A percentile compares a stretch with the other conserved stretches of the same genome.
phyloP scores from a whole-genome alignment of 2,329 filamentous ascomycete species.

The Ophiostoma tasmaniense region DNA sequence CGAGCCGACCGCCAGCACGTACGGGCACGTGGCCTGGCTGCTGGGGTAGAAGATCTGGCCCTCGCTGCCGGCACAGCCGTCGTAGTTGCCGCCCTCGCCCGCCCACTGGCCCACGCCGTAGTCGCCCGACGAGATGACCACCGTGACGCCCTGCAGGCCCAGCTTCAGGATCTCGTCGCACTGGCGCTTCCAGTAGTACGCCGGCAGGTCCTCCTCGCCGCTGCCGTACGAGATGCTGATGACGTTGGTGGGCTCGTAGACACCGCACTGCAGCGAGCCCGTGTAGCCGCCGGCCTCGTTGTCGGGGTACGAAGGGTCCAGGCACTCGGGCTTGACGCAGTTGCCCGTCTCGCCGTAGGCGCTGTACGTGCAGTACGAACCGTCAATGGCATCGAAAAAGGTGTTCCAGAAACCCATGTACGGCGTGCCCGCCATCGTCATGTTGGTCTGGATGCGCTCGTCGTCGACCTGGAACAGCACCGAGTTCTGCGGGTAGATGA shows the following conservation, averaged over 20 bases:
- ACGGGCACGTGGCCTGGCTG: constrained; percentile 33
- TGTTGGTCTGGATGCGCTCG: constrained; percentile 27
- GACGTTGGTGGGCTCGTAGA: constrained; percentile 44
- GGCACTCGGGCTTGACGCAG: constrained; percentile 27
- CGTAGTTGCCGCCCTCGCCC: constrained; percentile 24
- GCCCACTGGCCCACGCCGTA: constrained; percentile 33
- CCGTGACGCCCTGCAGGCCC: constrained; percentile 39
- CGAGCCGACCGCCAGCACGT: constrained; percentile 43
- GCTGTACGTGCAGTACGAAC: constrained; percentile 41
- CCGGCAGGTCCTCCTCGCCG: constrained; percentile 44
- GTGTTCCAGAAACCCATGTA: constrained; percentile 25
- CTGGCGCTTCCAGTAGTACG: constrained; percentile 44
- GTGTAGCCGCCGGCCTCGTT: constrained; percentile 38
- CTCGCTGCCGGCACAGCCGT: constrained; percentile 22
- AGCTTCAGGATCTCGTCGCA: constrained; percentile 47
- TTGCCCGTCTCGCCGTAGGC: constrained; percentile 42
- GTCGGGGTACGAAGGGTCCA: constrained; percentile 44
- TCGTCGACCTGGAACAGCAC: constrained; percentile 28
- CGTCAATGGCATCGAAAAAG: constrained; percentile 42
- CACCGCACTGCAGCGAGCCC: constrained; percentile 31
- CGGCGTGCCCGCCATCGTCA: constrained; percentile 14
- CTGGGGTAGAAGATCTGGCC: constrained; percentile 23
- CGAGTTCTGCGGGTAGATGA: constrained; percentile 42
- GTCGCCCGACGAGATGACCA: constrained; percentile 42
- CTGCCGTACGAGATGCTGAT: constrained; percentile 50